Conservation (phyloP, 352 stramenopile genomes). For the Globisporangium mamillatum region DNA sequence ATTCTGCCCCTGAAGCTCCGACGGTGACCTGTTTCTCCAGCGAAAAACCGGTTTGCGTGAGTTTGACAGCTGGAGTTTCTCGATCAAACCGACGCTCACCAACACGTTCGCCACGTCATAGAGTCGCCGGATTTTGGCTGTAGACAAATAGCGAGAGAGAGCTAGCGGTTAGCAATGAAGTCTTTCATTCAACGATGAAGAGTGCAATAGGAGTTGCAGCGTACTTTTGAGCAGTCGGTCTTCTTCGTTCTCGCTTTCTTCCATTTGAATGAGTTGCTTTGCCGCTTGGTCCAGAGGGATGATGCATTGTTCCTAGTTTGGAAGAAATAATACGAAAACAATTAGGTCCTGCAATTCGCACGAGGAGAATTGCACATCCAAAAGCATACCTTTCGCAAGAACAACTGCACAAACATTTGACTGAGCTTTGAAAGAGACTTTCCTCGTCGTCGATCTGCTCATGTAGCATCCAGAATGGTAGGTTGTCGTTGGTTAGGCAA, state of each 20-base stretch:
- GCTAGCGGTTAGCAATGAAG: neutral
- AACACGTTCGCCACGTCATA: constrained; percentile 98
- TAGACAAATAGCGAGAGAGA: neutral
- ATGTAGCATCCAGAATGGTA: neutral
- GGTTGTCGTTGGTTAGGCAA: neutral
- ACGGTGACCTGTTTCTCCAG: constrained; percentile 50
- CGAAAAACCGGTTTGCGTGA: constrained; percentile 83
- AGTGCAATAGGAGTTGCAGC: constrained; percentile 7
- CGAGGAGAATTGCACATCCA: neutral
- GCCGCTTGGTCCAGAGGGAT: constrained; percentile 93
- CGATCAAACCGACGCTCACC: constrained; percentile 89
- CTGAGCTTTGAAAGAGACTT: constrained; percentile 91
- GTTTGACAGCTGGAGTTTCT: constrained; percentile 85
- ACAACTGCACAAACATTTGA: constrained; percentile 95
- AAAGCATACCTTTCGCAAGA: constrained; percentile 75
- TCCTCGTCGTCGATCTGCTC: constrained; percentile 57
- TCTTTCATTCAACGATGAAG: neutral
- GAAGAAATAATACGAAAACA: neutral
- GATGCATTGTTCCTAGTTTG: constrained; percentile 78
- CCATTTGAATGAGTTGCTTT: constrained; percentile 91
- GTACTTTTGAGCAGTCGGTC: constrained; percentile 82
- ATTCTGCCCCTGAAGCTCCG: constrained; percentile 11
- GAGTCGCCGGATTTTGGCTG: constrained; percentile 93
- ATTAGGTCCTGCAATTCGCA: neutral
- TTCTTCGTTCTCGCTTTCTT: constrained; percentile 72